Evolutionary conservation across 2,329 filamentous ascomycete genomes (phyloP).

Genomic region (Teratosphaeria pseudoeucalypti): DNA sequence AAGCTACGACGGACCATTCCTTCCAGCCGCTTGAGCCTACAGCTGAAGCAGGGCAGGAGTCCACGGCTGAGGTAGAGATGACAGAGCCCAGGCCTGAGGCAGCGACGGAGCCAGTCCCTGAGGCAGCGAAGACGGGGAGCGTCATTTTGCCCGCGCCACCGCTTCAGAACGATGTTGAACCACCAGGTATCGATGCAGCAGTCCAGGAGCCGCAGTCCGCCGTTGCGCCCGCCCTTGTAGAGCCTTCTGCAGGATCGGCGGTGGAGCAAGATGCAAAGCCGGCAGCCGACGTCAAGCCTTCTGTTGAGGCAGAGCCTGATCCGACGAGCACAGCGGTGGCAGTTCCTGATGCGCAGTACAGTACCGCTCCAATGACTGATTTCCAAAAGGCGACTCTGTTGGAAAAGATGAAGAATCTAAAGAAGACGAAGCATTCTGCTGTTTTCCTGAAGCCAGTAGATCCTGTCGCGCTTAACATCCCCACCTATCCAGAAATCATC

Average conservation of each 20-base stretch:
- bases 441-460: slow-evolving; percentile 72
- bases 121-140: background rate
- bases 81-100: background rate
- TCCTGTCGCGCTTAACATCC: slow-evolving; percentile 62
- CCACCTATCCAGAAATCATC: slow-evolving; percentile 62
- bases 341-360: slow-evolving; percentile 18
- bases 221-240: background rate
- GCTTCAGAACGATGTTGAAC: background rate
- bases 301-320: slow-evolving; percentile 11
- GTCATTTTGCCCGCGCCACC: background rate
- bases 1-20: background rate
- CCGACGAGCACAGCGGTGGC: slow-evolving; percentile 6
- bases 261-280: slow-evolving; percentile 16
- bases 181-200: background rate
- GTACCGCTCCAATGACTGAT: slow-evolving; percentile 42
- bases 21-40: background rate
- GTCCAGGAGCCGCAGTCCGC: background rate
- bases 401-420: slow-evolving; percentile 60
- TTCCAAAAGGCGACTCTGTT: slow-evolving; percentile 53
- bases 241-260: slow-evolving; percentile 1
- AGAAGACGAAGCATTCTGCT: slow-evolving; percentile 72
- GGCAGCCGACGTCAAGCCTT: slow-evolving; percentile 4
- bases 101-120: background rate
- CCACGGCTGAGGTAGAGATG: background rate
- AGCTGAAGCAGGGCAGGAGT: background rate